Base-by-base conservation (phyloP, 2,329 filamentous ascomycete species). In the Microsporum ferrugineum region DNA sequence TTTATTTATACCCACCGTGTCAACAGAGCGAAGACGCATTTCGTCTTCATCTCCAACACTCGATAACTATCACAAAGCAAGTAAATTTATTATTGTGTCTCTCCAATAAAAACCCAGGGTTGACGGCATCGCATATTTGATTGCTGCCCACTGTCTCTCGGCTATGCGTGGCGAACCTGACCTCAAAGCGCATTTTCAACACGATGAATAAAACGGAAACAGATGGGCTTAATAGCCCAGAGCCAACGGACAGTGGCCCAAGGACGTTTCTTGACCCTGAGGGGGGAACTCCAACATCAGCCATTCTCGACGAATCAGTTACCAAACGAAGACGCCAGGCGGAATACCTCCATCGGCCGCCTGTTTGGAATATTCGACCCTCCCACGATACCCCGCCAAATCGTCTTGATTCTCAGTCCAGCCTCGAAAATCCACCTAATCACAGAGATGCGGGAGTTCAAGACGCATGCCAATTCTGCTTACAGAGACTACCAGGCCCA, bases 281-380 rank as follows among this genome's bases (percentile, higher is more conserved):
- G 10, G 56, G 60, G 14, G 55, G 60, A 23, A 62, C 61, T 27
- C 65, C 63, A 4, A 64, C 65, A 39, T 51, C 60, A 23, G 62
- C 64, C 6, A 65, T 58, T 14, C 57, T 64, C 6, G 62, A 65
- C 17, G 68, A 67, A 53, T 69, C 69, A 6, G 60, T 70, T 36
- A 58, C 64, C 29, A 63, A 55, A 49, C 66, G 61, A 57, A 67
- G 71, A 62, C 69, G 71, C 27, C 70, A 69, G 61, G 70, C 66
- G 0, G 66, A 70, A 53, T 72, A 73, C 59, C 68, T 70, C 55
- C 65, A 68, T 61, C 67, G 71, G 23, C 70, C 70, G 36, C 68
- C 70, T 1, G 67, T 72, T 10, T 71, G 68, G 66, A 65, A 60
- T 39, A 63, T 66, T 29, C 59, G 64, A 31, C 62, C 64, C n/a